Evolutionary conservation across 371 early-diverging fungal genomes (phyloP).

Genomic region (Fennellomyces sp.): DNA sequence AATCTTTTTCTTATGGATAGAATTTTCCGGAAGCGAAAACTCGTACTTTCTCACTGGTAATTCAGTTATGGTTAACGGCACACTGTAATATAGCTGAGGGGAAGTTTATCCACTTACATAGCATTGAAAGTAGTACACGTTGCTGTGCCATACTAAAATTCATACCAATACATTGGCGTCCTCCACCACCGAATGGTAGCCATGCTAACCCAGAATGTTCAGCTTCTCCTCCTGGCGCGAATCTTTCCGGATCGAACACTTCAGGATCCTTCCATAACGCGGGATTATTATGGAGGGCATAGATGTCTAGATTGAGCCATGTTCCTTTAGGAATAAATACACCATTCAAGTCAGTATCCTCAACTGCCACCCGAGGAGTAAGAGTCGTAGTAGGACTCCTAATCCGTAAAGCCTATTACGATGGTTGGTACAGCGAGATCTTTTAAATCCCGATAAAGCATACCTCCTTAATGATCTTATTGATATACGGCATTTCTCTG

Average conservation of each 20-base stretch:
- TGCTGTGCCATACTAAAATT: slow-evolving; percentile 18
- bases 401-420: no score
- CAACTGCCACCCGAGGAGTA: no score
- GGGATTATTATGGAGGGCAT: slow-evolving; percentile 24
- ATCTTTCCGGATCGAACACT: slow-evolving; percentile 28
- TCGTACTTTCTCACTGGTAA: slow-evolving; percentile 23
- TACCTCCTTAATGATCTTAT: slow-evolving; percentile 35
- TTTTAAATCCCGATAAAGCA: no score
- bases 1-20: slow-evolving; percentile 4
- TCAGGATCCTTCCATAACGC: slow-evolving; percentile 21
- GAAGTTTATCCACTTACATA: slow-evolving; percentile 10
- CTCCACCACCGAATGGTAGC: slow-evolving; percentile 37
- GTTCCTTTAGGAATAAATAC: slow-evolving; percentile 49
- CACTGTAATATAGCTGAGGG: not conserved
- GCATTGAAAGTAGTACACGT: slow-evolving; percentile 14
- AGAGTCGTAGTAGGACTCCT: no score
- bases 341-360: slow-evolving; percentile 69
- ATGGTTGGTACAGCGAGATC: no score
- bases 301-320: slow-evolving; percentile 38
- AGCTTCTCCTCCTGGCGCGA: slow-evolving; percentile 17
- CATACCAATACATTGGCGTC: slow-evolving; percentile 16
- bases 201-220: slow-evolving; percentile 19
- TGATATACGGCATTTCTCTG: slow-evolving; percentile 38
- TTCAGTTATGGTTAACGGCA: not conserved
- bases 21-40: slow-evolving; percentile 9